Evolutionary conservation across 345 rosid species (phyloP), one percentile per base, ranked within the genome.

Genomic region (Barbarea vulgaris): DNA sequence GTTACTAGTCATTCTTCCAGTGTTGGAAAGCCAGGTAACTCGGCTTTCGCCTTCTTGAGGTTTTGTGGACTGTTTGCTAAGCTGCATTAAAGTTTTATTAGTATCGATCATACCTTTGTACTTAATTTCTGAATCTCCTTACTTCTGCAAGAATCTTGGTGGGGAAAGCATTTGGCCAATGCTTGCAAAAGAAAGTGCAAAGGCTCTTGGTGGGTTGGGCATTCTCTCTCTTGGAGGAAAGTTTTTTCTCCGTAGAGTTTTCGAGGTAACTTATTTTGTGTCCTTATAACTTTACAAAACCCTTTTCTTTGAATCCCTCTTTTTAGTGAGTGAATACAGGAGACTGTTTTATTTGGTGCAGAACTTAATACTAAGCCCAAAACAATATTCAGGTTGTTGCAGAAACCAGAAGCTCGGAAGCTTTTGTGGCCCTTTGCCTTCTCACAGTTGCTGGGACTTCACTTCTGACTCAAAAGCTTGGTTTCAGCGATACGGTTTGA

Each of bases 401-500:
- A 74, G 99, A 91, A 85, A 83, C 97, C 70, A 88, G 97, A 79
- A 92, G 99, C 83, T 85, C 97, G 13, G 97, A 95, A 78, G 99
- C 97, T 59, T 92, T 95, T 83, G 91, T 95, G 73, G 97, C 97
- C 64, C 93, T 95, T 67, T 95, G 93, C 82, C 87, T 95, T 79
- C 85, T 95, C 64, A 95, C 96, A 1, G 96, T 95, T 77, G 87
- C 92, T 64, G 97, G 97, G 82, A 95, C 97, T 74, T 95, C 97
- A 44, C 97, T 92, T 77, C 58, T 83, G 64, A 95, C 99, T 61
- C 97, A 94, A 80, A 77, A 84, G 77, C 84, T 94, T 81, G 98
- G 98, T 68, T 95, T 95, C 83, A 95, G 96, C 52, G 99, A 94
- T 76, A 94, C 99, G 85, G 99, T 94, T 80, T 51, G 66, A 60